Percentiles rank a stretch among this genome's conserved stretches.
Evolutionary conservation across 441 rosid species (phyloP).

Genomic region (Gossypium armourianum): DNA sequence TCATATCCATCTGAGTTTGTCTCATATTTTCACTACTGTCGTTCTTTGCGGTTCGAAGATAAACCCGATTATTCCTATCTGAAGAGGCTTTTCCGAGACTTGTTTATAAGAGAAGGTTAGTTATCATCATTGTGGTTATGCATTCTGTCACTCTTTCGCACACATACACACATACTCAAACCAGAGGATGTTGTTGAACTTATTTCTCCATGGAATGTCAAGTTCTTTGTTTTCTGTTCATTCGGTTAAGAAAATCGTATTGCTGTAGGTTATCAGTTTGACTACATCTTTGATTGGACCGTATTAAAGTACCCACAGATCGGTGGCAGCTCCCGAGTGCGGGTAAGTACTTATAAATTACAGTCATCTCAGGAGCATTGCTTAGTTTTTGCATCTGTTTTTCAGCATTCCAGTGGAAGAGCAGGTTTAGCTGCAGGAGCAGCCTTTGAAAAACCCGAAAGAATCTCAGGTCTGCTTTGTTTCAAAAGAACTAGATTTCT

Average conservation of each 20-base stretch:
- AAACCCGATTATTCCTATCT: constrained; percentile 92
- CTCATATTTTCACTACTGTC: constrained; percentile 83
- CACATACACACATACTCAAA: background rate
- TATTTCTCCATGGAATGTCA: background rate
- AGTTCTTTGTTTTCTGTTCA: background rate
- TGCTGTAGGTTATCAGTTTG: constrained; percentile 91
- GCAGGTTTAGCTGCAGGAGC: constrained; percentile 51
- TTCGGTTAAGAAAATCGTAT: background rate
- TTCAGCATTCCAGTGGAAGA: constrained; percentile 42
- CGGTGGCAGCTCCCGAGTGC: constrained; percentile 58
- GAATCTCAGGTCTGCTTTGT: constrained; percentile 39
- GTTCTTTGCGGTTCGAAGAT: constrained; percentile 84
- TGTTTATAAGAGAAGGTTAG: constrained; percentile 86
- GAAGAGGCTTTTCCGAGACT: constrained; percentile 90
- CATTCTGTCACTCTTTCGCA: background rate
- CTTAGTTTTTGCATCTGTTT: constrained; percentile 10
- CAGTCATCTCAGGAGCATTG: constrained; percentile 2
- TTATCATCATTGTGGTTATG: background rate
- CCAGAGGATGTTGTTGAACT: background rate
- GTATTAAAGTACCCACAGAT: constrained; percentile 80
- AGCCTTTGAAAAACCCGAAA: constrained; percentile 52
- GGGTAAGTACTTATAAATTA: constrained; percentile 40
- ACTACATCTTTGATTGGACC: constrained; percentile 93
- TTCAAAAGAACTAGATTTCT: background rate
- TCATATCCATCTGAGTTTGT: constrained; percentile 85